Evolutionary conservation across 148 eudicot genomes (phyloP).

Genomic region (Cornus florida): DNA sequence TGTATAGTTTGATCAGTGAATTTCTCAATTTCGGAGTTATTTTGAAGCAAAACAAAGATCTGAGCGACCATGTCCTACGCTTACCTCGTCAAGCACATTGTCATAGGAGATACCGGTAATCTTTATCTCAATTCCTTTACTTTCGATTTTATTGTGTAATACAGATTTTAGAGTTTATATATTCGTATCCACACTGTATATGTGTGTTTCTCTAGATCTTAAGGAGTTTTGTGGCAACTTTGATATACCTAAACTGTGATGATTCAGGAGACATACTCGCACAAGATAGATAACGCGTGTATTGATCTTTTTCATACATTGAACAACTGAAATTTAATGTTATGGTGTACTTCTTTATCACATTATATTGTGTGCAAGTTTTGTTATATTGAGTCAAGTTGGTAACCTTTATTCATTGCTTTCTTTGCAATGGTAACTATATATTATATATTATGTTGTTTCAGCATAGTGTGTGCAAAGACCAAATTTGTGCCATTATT

Average conservation of each 20-base stretch:
- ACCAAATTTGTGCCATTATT: too few species aligned
- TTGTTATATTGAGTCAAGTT: background rate
- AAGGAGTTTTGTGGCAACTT: background rate
- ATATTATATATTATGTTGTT: too few species aligned
- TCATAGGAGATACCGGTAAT: conserved; percentile 31
- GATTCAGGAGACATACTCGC: too few species aligned
- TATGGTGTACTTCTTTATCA: too few species aligned
- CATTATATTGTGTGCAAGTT: background rate
- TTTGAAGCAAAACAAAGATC: background rate
- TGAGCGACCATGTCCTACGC: conserved; percentile 23
- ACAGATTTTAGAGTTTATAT: background rate
- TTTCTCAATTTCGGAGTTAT: background rate
- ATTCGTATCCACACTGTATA: background rate
- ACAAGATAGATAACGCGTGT: too few species aligned
- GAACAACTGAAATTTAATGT: background rate
- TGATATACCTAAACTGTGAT: background rate
- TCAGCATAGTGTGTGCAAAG: too few species aligned
- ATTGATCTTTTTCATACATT: background rate
- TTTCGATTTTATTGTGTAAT: background rate
- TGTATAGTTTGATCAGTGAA: background rate
- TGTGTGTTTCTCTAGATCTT: background rate
- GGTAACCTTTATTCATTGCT: background rate
- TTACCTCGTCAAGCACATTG: conserved; percentile 30
- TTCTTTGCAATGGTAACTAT: background rate
- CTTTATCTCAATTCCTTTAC: background rate